A percentile compares a stretch with the other conserved stretches of the same genome.
phyloP scores from a whole-genome alignment of 345 rosid genomes.

The Cardamine chenopodiifolia region DNA sequence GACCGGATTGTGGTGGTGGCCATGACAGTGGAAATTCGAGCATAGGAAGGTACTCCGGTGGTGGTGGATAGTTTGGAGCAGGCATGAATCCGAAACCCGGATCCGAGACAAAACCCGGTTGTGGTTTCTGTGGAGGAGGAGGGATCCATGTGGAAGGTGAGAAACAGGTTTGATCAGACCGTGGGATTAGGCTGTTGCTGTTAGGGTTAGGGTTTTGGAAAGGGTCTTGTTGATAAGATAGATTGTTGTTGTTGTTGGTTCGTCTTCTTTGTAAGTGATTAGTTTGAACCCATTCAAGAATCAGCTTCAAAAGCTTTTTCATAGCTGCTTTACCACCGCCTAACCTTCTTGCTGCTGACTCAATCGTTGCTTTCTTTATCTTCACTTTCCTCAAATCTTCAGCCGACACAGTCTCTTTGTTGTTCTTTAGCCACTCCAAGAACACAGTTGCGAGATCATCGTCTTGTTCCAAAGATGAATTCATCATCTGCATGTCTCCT shows the following conservation, averaged over 20 bases:
- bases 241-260: slow-evolving; percentile 16
- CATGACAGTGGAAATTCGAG: slow-evolving; percentile 37
- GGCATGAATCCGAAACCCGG: slow-evolving; percentile 48
- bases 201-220: slow-evolving; percentile 57
- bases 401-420: slow-evolving; percentile 82
- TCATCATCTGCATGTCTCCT: slow-evolving; percentile 42
- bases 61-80: slow-evolving; percentile 28
- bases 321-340: slow-evolving; percentile 94
- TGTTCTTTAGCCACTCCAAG: slow-evolving; percentile 85
- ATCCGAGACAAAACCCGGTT: slow-evolving; percentile 42
- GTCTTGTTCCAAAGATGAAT: slow-evolving; percentile 37
- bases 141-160: slow-evolving; percentile 56
- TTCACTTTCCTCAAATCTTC: slow-evolving; percentile 88
- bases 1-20: slow-evolving; percentile 33
- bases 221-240: slow-evolving; percentile 45
- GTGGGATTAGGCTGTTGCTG: slow-evolving; percentile 37
- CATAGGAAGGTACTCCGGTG: slow-evolving; percentile 27
- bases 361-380: slow-evolving; percentile 92
- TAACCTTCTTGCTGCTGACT: slow-evolving; percentile 76
- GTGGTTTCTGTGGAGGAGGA: slow-evolving; percentile 27
- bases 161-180: slow-evolving; percentile 50
- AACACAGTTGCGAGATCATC: slow-evolving; percentile 87
- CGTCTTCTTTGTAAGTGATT: slow-evolving; percentile 76
- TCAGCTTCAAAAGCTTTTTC: slow-evolving; percentile 88
- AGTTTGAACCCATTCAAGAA: slow-evolving; percentile 96